These are phyloP conservation scores for Vitis hybrid DNA, from an alignment of 177 flowering plant species.

Conservation along the genomic window DNA sequence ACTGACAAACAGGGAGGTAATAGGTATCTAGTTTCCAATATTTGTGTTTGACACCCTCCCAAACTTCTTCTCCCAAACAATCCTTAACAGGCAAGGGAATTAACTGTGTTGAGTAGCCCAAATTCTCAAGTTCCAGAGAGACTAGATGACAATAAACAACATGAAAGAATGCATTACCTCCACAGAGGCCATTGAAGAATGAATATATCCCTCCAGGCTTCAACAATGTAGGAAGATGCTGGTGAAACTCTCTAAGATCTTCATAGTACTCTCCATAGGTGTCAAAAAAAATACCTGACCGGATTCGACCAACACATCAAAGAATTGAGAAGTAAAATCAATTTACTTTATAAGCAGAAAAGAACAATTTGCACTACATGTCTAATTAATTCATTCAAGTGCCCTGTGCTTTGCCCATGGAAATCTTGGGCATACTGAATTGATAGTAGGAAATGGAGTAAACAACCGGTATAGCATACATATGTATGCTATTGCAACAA, in stretches of 20 bases:
- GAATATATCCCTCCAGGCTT: slow-evolving; percentile 92
- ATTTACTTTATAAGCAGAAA: too few species aligned
- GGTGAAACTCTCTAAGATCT: slow-evolving; percentile 91
- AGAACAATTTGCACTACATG: too few species aligned
- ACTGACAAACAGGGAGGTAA: slow-evolving; percentile 93
- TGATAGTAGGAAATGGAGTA: too few species aligned
- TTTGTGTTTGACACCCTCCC: slow-evolving; percentile 96
- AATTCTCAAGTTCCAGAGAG: slow-evolving; percentile 76
- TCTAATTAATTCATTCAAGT: too few species aligned
- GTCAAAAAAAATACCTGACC: slow-evolving; percentile 91
- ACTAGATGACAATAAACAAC: slow-evolving; percentile 93
- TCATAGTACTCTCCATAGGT: slow-evolving; percentile 97
- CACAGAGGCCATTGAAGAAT: slow-evolving; percentile 95
- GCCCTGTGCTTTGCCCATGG: too few species aligned
- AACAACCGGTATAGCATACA: too few species aligned
- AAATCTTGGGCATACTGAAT: too few species aligned
- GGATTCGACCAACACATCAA: not conserved
- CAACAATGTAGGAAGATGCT: slow-evolving; percentile 74
- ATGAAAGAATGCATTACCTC: slow-evolving; percentile 96
- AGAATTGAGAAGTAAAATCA: too few species aligned
- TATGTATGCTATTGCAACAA: too few species aligned
- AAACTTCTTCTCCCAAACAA: slow-evolving; percentile 81
- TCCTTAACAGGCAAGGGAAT: slow-evolving; percentile 94
- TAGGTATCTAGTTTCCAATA: slow-evolving; percentile 99
- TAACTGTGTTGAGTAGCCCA: slow-evolving; percentile 85